Conservation (phyloP, 371 early-diverging fungal genomes). For the Mortierella sp. region DNA sequence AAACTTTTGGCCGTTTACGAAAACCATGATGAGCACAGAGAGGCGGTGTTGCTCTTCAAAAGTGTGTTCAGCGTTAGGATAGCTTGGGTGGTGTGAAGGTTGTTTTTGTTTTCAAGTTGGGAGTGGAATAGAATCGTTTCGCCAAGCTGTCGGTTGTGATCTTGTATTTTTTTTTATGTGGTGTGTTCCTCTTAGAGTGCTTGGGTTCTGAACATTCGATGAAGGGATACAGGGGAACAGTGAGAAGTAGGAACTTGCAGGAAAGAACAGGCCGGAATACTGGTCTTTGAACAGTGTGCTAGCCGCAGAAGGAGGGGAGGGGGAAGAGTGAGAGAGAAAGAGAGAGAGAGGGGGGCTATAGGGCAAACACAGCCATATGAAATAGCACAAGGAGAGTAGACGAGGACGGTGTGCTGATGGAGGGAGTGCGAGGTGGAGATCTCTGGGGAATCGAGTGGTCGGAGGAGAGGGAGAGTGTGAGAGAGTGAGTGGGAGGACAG, state of each 20-base stretch:
- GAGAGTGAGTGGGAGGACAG: slow-evolving; percentile 6
- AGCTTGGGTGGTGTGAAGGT: too few species aligned
- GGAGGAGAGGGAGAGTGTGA: not conserved
- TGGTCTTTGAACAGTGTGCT: too few species aligned
- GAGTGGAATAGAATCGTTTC: too few species aligned
- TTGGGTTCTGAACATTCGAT: slow-evolving; percentile 28
- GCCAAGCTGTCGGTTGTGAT: too few species aligned
- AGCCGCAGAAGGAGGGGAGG: slow-evolving; percentile 8
- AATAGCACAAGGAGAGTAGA: slow-evolving; percentile 1
- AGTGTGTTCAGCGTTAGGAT: not conserved
- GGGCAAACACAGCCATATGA: slow-evolving; percentile 35
- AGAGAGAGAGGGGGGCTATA: slow-evolving; percentile 23
- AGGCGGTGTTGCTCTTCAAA: slow-evolving; percentile 1
- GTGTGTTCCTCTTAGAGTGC: slow-evolving; percentile 1
- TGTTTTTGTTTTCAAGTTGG: too few species aligned
- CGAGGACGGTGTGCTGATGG: slow-evolving; percentile 1
- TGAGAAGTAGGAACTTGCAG: too few species aligned
- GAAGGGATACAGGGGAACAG: too few species aligned
- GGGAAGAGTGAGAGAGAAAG: slow-evolving; percentile 2
- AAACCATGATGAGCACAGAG: slow-evolving; percentile 40
- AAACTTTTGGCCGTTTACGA: slow-evolving; percentile 58
- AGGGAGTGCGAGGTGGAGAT: not conserved
- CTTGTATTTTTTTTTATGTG: slow-evolving; percentile 5
- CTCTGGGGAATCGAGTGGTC: not conserved
- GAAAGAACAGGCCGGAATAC: too few species aligned